Conservation (phyloP, 768 basidiomycete species). For the Amanita pseudoporphyria region DNA sequence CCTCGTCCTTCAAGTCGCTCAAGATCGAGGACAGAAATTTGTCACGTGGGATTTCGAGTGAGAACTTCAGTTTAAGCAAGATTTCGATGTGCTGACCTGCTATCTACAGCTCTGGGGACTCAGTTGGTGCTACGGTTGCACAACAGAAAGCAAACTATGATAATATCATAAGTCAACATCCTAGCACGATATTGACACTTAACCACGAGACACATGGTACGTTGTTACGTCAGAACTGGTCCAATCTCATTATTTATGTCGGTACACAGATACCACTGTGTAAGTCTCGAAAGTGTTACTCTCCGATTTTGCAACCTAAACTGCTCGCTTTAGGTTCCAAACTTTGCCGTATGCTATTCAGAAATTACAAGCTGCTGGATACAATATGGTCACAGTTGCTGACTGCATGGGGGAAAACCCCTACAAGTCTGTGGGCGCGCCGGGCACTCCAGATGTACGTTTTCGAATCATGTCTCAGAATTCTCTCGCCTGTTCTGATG, state of each 20-base stretch:
- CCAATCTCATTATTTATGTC: background rate
- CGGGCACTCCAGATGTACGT: slow-evolving; percentile 22
- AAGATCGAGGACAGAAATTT: slow-evolving; percentile 25
- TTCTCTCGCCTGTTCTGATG: background rate
- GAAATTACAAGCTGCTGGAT: slow-evolving; percentile 28
- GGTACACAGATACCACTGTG: slow-evolving; percentile 15
- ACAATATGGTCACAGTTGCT: slow-evolving; percentile 31
- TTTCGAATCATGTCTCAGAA: background rate
- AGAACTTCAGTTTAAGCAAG: background rate
- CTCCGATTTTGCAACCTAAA: background rate
- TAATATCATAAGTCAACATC: slow-evolving; percentile 17
- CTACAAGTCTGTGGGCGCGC: slow-evolving; percentile 25
- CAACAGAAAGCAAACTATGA: slow-evolving; percentile 25
- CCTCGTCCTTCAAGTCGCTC: slow-evolving; percentile 30
- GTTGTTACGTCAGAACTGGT: background rate
- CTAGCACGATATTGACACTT: slow-evolving; percentile 27
- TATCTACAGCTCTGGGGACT: slow-evolving; percentile 25
- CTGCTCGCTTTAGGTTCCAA: slow-evolving; percentile 15
- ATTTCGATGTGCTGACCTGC: background rate
- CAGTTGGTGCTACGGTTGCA: slow-evolving; percentile 22
- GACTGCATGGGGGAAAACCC: slow-evolving; percentile 30
- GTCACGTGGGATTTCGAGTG: slow-evolving; percentile 32
- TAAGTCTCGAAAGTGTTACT: slow-evolving; percentile 9
- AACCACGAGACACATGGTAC: slow-evolving; percentile 33
- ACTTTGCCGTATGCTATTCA: slow-evolving; percentile 31